phyloP scores from a whole-genome alignment of 169 alveolate species.

The Theileria parva region DNA sequence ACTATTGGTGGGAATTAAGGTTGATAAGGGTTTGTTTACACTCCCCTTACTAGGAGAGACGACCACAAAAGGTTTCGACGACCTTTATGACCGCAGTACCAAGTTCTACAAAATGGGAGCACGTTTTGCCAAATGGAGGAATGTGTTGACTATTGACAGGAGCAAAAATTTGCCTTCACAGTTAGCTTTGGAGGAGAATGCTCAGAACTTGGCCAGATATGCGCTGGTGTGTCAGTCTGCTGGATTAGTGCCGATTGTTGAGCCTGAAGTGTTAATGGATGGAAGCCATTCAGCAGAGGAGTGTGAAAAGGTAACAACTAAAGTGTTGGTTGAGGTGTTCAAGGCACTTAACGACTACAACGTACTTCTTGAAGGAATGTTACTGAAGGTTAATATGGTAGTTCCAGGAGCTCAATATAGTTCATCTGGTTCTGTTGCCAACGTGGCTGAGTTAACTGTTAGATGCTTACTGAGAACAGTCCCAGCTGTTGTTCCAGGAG shows the following conservation, averaged over 20 bases:
- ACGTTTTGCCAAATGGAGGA: constrained; percentile 99
- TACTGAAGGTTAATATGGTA: constrained; percentile 98
- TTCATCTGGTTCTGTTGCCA: constrained; percentile 19
- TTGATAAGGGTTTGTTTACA: constrained; percentile 92
- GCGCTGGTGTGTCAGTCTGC: constrained; percentile 97
- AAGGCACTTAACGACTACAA: constrained; percentile 92
- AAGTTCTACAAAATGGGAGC: constrained; percentile 97
- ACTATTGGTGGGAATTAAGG: constrained; percentile 97
- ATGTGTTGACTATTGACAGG: constrained; percentile 92
- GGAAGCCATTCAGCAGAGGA: constrained; percentile 95
- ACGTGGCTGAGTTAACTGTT: constrained; percentile 93
- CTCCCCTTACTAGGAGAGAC: constrained; percentile 88
- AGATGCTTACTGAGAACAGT: constrained; percentile 92
- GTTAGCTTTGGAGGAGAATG: constrained; percentile 90
- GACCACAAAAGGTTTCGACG: constrained; percentile 94
- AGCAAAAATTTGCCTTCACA: constrained; percentile 89
- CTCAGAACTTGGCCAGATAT: constrained; percentile 97
- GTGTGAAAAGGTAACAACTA: constrained; percentile 93
- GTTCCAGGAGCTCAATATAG: constrained; percentile 91
- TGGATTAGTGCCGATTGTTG: constrained; percentile 98
- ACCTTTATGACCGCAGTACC: constrained; percentile 93
- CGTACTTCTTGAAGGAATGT: constrained; percentile 94
- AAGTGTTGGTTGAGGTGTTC: constrained; percentile 92
- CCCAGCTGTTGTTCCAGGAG: constrained; percentile 96
- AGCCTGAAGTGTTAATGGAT: constrained; percentile 97